Percentiles rank a stretch among this genome's conserved stretches.
Conservation (phyloP, 2,329 filamentous ascomycete species). For the Phoma herbarum region DNA sequence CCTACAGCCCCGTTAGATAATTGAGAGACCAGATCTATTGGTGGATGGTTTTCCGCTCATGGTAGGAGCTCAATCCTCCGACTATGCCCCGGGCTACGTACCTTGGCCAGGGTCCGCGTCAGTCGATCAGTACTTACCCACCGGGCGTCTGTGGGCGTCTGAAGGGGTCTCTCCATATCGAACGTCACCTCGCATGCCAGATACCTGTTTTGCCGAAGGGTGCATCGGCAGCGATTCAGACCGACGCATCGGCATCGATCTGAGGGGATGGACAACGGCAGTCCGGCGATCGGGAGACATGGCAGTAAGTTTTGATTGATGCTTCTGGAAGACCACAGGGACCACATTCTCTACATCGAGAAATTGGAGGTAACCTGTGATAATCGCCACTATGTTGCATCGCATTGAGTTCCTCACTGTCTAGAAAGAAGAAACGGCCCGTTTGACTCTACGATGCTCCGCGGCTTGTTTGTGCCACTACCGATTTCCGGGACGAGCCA, state of each 20-base stretch:
- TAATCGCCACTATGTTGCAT: conserved; percentile 1
- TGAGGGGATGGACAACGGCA: background rate
- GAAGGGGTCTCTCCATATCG: background rate
- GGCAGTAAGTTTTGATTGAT: background rate
- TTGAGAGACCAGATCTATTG: background rate
- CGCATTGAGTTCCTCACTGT: background rate
- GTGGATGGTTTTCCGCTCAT: background rate
- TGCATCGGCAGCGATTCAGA: background rate
- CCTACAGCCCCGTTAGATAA: background rate
- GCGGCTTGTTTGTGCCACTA: background rate
- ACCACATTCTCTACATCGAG: background rate
- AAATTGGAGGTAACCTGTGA: background rate
- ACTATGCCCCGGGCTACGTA: background rate
- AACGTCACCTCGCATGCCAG: background rate
- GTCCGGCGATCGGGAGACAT: background rate
- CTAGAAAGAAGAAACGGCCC: background rate
- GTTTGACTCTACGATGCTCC: background rate
- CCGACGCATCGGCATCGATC: background rate
- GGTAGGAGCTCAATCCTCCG: background rate
- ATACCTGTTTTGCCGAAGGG: background rate
- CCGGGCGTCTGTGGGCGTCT: background rate
- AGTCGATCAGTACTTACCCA: background rate
- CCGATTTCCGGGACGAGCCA: background rate
- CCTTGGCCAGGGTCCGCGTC: background rate
- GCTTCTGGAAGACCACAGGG: background rate